Evolutionary conservation across 2,329 filamentous ascomycete species (phyloP).

Genomic region (Blastomyces gilchristii): DNA sequence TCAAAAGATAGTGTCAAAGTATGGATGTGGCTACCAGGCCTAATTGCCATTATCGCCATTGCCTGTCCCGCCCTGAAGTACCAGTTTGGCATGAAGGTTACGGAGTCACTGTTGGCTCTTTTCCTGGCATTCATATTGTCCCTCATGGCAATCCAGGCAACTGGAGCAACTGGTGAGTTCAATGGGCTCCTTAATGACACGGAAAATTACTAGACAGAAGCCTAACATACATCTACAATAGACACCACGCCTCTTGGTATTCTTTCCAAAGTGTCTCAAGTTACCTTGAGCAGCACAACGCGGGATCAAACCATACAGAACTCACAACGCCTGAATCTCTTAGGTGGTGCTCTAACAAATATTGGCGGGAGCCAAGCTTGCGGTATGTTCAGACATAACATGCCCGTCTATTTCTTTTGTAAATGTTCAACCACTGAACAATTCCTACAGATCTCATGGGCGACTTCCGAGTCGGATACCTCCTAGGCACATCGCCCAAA

Average conservation of each 20-base stretch:
- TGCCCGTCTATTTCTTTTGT: slow-evolving; percentile 15
- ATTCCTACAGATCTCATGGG: slow-evolving; percentile 42
- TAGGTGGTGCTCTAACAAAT: slow-evolving; percentile 40
- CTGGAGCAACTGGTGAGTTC: slow-evolving; percentile 14
- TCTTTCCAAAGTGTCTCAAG: slow-evolving; percentile 57
- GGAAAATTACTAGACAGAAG: background rate
- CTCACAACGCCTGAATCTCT: slow-evolving; percentile 55
- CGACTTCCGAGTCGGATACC: slow-evolving; percentile 59
- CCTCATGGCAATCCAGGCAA: slow-evolving; percentile 15
- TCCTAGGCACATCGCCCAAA: slow-evolving; percentile 53
- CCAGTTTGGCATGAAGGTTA: slow-evolving; percentile 8
- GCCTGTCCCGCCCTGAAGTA: slow-evolving; percentile 8
- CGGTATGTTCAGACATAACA: slow-evolving; percentile 2
- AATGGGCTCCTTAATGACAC: background rate
- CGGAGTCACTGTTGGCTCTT: slow-evolving; percentile 8
- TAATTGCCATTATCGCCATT: slow-evolving; percentile 8
- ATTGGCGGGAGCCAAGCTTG: slow-evolving; percentile 12
- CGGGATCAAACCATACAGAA: slow-evolving; percentile 40
- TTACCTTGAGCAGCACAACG: slow-evolving; percentile 54
- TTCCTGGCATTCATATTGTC: slow-evolving; percentile 10
- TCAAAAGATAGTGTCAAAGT: slow-evolving; percentile 5
- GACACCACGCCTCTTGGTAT: slow-evolving; percentile 57
- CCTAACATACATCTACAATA: slow-evolving; percentile 14
- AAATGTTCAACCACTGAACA: slow-evolving; percentile 33
- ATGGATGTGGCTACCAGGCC: slow-evolving; percentile 12